Conservation (phyloP, 2,329 filamentous ascomycete species). For the Paecilomyces formosus region DNA sequence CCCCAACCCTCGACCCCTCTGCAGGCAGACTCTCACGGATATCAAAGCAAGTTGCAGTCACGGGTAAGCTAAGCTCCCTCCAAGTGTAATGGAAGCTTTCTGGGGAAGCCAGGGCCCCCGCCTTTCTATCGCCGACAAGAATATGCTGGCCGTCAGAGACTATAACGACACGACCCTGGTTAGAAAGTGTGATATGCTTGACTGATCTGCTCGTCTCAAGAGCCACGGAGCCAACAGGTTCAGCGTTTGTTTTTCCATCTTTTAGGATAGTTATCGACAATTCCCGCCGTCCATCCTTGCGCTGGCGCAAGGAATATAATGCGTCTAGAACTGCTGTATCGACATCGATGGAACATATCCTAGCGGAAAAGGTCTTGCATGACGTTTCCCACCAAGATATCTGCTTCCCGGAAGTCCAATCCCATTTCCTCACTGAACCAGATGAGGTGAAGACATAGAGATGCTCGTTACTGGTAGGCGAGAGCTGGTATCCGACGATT, state of each 20-base stretch:
- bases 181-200: constrained; percentile 20
- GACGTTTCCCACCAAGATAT: constrained; percentile 37
- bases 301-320: constrained; percentile 32
- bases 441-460: constrained; percentile 47
- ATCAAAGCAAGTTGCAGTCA: constrained; percentile 62
- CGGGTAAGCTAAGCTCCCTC: constrained; percentile 48
- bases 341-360: constrained; percentile 10
- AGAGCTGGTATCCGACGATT: constrained; percentile 48
- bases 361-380: constrained; percentile 24
- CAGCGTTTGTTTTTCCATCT: constrained; percentile 10
- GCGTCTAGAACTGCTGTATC: constrained; percentile 22
- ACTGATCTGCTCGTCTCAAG: constrained; percentile 23
- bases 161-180: constrained; percentile 27
- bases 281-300: constrained; percentile 31
- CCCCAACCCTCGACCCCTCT: constrained; percentile 5
- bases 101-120: constrained; percentile 21
- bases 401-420: constrained; percentile 47
- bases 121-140: constrained; percentile 51
- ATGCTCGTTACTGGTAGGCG: constrained; percentile 41
- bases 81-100: constrained; percentile 42
- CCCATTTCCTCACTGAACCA: constrained; percentile 49
- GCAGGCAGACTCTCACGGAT: constrained; percentile 39
- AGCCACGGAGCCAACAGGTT: constrained; percentile 13
- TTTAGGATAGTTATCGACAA: constrained; percentile 16
- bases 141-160: constrained; percentile 39